Percentiles rank a stretch among this genome's conserved stretches.
Evolutionary conservation across 345 rosid species (phyloP).

Genomic region (Trapa bicornis): DNA sequence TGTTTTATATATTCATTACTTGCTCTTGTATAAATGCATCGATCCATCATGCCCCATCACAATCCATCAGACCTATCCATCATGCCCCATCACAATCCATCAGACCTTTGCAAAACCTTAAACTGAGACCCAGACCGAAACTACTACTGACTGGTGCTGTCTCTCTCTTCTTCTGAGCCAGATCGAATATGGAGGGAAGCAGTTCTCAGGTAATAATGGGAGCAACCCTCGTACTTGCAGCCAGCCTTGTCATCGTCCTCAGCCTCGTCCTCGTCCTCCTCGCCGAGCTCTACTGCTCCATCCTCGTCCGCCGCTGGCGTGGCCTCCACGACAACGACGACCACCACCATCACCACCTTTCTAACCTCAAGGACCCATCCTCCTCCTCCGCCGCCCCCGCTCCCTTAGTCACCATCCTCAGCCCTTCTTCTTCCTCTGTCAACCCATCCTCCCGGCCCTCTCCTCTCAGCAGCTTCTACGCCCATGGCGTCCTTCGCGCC

Average conservation of each 20-base stretch:
- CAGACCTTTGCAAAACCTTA: no score
- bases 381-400: slow-evolving; percentile 12
- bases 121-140: no score
- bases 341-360: slow-evolving; percentile 7
- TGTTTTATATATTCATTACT: no score
- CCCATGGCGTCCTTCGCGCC: slow-evolving; percentile 58
- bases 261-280: slow-evolving; percentile 59
- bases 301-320: slow-evolving; percentile 43
- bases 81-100: no score
- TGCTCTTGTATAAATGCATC: no score
- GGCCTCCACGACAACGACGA: neutral
- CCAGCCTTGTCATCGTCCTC: slow-evolving; percentile 59
- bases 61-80: no score
- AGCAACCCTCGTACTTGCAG: slow-evolving; percentile 74
- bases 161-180: no score
- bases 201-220: slow-evolving; percentile 73
- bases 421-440: slow-evolving; percentile 2
- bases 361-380: slow-evolving; percentile 8
- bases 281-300: slow-evolving; percentile 80
- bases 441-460: slow-evolving; percentile 9
- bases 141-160: no score
- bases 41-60: no score
- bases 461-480: slow-evolving; percentile 34
- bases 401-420: slow-evolving; percentile 3
- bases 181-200: slow-evolving; percentile 37